phyloP scores from a whole-genome alignment of 1,284 basidiomycete species.

The Malassezia cuniculi region DNA sequence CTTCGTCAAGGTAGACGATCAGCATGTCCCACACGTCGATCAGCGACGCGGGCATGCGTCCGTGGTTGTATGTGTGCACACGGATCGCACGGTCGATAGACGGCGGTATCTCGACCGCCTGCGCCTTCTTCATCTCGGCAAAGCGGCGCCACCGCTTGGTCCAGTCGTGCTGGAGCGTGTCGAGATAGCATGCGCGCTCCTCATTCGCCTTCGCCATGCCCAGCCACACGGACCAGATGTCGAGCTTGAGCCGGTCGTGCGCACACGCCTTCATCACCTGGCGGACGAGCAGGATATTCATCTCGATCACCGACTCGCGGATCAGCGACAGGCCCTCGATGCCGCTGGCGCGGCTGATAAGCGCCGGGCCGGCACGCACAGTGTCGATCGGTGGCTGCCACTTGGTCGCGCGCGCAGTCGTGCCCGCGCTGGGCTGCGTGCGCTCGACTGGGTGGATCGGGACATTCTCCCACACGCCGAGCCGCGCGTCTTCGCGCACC shows the following conservation, averaged over 20 bases:
- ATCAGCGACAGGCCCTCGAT: slow-evolving; percentile 22
- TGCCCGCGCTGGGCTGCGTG: too few relatives aligned
- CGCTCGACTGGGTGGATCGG: too few relatives aligned
- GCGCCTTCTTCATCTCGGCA: neutral
- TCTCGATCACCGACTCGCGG: slow-evolving; percentile 32
- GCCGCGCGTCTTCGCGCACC: slow-evolving; percentile 8
- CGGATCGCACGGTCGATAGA: slow-evolving; percentile 7
- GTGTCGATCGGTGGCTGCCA: neutral
- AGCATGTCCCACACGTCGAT: slow-evolving; percentile 15
- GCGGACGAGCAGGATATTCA: slow-evolving; percentile 30
- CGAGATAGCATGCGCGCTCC: too few relatives aligned
- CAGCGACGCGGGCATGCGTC: neutral
- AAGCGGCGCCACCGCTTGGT: neutral
- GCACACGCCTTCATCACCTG: slow-evolving; percentile 31
- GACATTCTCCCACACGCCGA: neutral
- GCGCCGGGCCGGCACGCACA: neutral
- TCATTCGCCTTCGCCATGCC: slow-evolving; percentile 10
- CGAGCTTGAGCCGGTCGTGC: slow-evolving; percentile 31
- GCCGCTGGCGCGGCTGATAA: too few relatives aligned
- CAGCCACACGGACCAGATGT: slow-evolving; percentile 40
- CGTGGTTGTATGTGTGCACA: slow-evolving; percentile 5
- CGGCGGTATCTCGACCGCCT: neutral
- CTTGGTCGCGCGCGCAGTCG: too few relatives aligned
- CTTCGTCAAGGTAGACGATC: slow-evolving; percentile 7
- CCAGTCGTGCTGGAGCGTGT: slow-evolving; percentile 10